Percentiles rank a stretch among this genome's conserved stretches.
Evolutionary conservation across 2,329 filamentous ascomycete genomes (phyloP).

Genomic region (Lasiodiplodia gonubiensis): DNA sequence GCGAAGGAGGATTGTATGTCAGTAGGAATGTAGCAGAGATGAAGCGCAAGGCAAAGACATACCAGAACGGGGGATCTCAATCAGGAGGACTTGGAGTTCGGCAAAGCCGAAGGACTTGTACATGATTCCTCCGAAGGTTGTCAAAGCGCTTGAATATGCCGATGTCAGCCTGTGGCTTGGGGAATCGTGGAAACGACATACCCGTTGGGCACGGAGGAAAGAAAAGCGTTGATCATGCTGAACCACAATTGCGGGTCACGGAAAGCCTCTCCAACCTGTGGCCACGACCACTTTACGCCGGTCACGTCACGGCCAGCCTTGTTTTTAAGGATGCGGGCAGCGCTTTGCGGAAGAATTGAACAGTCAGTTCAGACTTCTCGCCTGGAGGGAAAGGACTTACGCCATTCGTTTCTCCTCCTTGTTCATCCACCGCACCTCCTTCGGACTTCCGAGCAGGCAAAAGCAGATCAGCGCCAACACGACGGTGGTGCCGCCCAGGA

Average conservation of each 20-base stretch:
- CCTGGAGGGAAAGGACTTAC: not conserved
- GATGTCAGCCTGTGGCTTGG: not conserved
- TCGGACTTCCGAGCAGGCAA: constrained; percentile 35
- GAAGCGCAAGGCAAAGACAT: not conserved
- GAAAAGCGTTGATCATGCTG: constrained; percentile 27
- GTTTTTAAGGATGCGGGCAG: constrained; percentile 26
- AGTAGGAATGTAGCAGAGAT: no score
- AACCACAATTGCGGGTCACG: constrained; percentile 27
- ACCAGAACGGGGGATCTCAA: constrained; percentile 40
- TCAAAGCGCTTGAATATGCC: constrained; percentile 3
- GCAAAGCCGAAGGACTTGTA: constrained; percentile 26
- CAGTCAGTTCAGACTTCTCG: not conserved
- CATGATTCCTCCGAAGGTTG: constrained; percentile 24
- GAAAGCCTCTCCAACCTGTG: constrained; percentile 25
- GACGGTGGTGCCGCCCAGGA: constrained; percentile 31
- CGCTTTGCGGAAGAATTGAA: not conserved
- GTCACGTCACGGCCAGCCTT: constrained; percentile 27
- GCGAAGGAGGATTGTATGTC: not conserved
- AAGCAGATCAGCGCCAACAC: constrained; percentile 33
- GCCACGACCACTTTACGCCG: constrained; percentile 27
- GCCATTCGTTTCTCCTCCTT: constrained; percentile 29
- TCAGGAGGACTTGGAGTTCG: constrained; percentile 42
- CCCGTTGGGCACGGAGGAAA: constrained; percentile 28
- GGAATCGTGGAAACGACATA: not conserved
- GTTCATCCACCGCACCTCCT: constrained; percentile 35